Conservation (phyloP, 2,329 filamentous ascomycete genomes). For the Hypoxylon sp. region DNA sequence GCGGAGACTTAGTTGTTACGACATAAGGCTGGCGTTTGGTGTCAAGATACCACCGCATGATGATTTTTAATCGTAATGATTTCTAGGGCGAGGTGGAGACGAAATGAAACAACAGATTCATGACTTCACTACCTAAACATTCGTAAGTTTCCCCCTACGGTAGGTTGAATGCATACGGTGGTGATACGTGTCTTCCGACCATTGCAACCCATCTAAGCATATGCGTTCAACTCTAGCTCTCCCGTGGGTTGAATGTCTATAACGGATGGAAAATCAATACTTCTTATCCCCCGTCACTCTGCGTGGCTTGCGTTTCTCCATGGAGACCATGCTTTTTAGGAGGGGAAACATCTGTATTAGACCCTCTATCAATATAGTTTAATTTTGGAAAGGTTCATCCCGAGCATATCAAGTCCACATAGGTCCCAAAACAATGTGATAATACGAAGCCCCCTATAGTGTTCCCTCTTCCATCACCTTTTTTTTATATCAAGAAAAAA, state of each 20-base stretch:
- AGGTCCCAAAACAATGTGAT: neutral
- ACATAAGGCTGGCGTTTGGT: constrained; percentile 28
- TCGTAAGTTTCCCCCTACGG: constrained; percentile 6
- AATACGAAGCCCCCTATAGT: neutral
- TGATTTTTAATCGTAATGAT: constrained; percentile 21
- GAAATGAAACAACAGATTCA: constrained; percentile 10
- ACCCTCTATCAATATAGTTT: constrained; percentile 10
- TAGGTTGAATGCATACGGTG: constrained; percentile 12
- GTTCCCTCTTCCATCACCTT: neutral
- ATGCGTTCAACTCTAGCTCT: constrained; percentile 66
- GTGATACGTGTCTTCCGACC: constrained; percentile 16
- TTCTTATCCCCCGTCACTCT: constrained; percentile 65
- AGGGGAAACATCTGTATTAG: constrained; percentile 59
- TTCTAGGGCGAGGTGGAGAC: constrained; percentile 45
- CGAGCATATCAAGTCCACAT: neutral
- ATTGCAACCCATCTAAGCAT: constrained; percentile 65
- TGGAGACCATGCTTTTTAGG: constrained; percentile 63
- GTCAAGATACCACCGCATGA: constrained; percentile 35
- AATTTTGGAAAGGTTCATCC: neutral
- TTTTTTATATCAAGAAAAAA: neutral
- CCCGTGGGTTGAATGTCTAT: constrained; percentile 70
- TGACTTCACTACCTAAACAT: neutral
- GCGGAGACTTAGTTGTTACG: neutral
- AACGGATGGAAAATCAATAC: constrained; percentile 67
- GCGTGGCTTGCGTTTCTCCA: constrained; percentile 65